Evolutionary conservation across 345 rosid genomes (phyloP).

Genomic region (Eucalyptus guilfoylei): DNA sequence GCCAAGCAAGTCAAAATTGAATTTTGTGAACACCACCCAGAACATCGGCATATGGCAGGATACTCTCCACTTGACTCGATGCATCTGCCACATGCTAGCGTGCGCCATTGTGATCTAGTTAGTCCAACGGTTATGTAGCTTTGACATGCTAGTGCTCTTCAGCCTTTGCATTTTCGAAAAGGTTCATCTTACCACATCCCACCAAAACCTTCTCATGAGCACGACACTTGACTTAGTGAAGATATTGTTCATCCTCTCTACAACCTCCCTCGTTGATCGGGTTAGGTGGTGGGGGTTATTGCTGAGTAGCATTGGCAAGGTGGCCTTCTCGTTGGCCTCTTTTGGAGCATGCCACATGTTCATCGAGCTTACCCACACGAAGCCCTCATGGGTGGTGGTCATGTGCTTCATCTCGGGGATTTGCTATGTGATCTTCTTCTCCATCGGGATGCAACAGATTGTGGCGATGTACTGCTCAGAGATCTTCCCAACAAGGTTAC

Average conservation of each 20-base stretch:
- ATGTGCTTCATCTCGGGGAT: slow-evolving; percentile 24
- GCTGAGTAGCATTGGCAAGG: slow-evolving; percentile 40
- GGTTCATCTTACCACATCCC: slow-evolving; percentile 36
- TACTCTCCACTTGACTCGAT: slow-evolving; percentile 38
- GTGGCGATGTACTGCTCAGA: no score
- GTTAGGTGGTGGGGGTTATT: slow-evolving; percentile 62
- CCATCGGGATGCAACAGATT: slow-evolving; percentile 51
- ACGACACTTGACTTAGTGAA: slow-evolving; percentile 64
- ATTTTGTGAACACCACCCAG: not conserved
- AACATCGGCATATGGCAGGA: slow-evolving; percentile 56
- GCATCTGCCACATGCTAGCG: slow-evolving; percentile 53
- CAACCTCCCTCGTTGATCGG: slow-evolving; percentile 48
- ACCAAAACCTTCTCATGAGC: slow-evolving; percentile 47
- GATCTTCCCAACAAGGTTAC: no score
- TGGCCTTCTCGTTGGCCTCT: slow-evolving; percentile 27
- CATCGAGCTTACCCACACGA: slow-evolving; percentile 22
- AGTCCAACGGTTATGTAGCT: slow-evolving; percentile 57
- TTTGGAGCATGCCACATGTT: slow-evolving; percentile 37
- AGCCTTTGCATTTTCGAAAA: slow-evolving; percentile 55
- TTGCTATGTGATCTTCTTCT: slow-evolving; percentile 66
- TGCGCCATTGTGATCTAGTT: slow-evolving; percentile 53
- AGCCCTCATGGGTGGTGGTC: slow-evolving; percentile 48
- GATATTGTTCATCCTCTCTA: slow-evolving; percentile 41
- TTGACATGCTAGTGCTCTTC: slow-evolving; percentile 57
- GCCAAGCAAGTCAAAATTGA: slow-evolving; percentile 3